These are phyloP conservation scores for Lyophyllum semitale DNA, from an alignment of 768 basidiomycete genomes.

Conservation along the genomic window DNA sequence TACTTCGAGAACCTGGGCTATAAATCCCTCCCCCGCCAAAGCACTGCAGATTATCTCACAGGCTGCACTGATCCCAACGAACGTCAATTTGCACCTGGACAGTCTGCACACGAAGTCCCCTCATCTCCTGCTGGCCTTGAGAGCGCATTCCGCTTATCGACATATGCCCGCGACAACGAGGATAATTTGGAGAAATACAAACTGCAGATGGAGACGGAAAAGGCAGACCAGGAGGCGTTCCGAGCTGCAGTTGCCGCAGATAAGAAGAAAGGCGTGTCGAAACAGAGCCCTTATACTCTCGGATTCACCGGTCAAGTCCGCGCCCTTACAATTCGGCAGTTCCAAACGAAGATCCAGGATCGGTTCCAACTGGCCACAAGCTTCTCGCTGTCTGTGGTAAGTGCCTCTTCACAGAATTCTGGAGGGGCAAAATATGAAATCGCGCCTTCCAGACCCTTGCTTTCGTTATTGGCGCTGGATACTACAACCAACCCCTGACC, in stretches of 20 bases:
- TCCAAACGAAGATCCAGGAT: constrained; percentile 75
- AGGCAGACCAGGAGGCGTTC: constrained; percentile 75
- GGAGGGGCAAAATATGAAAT: background rate
- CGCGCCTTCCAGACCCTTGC: constrained; percentile 43
- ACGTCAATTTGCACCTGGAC: constrained; percentile 72
- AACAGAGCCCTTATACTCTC: constrained; percentile 82
- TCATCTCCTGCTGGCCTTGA: constrained; percentile 71
- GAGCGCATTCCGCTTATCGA: constrained; percentile 55
- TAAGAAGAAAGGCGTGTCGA: constrained; percentile 77
- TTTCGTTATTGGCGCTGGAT: constrained; percentile 75
- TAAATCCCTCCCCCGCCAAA: constrained; percentile 76
- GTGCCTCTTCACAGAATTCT: constrained; percentile 22
- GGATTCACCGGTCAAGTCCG: constrained; percentile 75
- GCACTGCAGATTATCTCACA: constrained; percentile 83
- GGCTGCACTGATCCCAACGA: constrained; percentile 86
- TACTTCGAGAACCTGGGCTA: constrained; percentile 83
- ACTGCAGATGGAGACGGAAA: constrained; percentile 55
- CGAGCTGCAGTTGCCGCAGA: constrained; percentile 71
- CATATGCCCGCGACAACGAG: constrained; percentile 43
- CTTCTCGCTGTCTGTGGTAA: constrained; percentile 58
- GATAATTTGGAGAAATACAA: constrained; percentile 58
- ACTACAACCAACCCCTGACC: constrained; percentile 69
- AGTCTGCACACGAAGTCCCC: constrained; percentile 59
- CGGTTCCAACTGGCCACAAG: constrained; percentile 76
- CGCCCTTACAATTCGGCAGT: constrained; percentile 71